Percentiles rank a stretch among this genome's conserved stretches.
Evolutionary conservation across 2,329 filamentous ascomycete species (phyloP).

Genomic region (Cytospora paraplurivora): DNA sequence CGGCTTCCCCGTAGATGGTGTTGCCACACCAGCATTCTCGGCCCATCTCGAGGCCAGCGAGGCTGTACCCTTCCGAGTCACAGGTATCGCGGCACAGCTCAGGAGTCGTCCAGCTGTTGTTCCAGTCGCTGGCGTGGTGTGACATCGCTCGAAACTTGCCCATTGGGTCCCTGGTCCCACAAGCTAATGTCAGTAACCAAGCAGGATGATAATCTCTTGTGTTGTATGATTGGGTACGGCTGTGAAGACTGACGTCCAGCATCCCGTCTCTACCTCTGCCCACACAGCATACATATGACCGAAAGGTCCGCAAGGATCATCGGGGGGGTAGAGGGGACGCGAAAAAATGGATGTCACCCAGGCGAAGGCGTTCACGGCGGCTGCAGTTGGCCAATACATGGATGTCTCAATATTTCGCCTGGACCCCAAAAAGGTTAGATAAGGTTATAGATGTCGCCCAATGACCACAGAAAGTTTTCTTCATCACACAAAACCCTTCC

Average conservation of each 20-base stretch:
- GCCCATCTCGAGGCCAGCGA: constrained; percentile 21
- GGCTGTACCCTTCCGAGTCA: constrained; percentile 14
- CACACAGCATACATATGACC: background rate
- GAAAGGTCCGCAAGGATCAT: background rate
- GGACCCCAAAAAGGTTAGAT: background rate
- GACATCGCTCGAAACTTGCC: constrained; percentile 7
- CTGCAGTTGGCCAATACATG: background rate
- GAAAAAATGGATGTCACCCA: background rate
- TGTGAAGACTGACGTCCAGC: background rate
- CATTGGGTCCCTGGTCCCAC: background rate
- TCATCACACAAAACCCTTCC: background rate
- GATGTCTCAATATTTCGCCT: background rate
- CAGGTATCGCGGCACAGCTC: constrained; percentile 8
- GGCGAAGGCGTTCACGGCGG: background rate
- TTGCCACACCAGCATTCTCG: constrained; percentile 27
- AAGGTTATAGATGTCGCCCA: rapidly evolving
- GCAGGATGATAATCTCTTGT: no score
- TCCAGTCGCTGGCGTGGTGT: constrained; percentile 4
- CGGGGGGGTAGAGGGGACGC: background rate
- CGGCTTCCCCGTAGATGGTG: background rate
- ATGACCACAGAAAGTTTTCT: background rate
- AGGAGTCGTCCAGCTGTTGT: constrained; percentile 5
- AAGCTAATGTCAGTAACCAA: background rate
- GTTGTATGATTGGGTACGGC: background rate
- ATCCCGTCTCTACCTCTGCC: background rate